A percentile compares a stretch with the other conserved stretches of the same genome.
phyloP scores from a whole-genome alignment of 1,139 yeast genomes.

The Protomyces macrosporus region DNA sequence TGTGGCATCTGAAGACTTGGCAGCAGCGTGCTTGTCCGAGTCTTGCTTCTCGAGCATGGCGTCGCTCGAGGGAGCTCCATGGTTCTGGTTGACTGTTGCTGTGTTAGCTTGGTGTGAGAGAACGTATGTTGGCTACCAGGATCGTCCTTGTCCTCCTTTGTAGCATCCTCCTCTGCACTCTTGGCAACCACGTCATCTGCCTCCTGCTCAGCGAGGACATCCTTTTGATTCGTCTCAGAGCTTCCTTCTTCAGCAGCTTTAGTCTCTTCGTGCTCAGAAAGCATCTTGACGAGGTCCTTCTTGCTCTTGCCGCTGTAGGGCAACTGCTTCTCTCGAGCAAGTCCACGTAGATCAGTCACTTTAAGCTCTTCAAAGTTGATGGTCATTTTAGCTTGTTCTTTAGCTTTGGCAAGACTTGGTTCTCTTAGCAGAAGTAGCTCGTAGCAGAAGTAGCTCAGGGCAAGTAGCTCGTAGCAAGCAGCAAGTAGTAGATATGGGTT shows the following conservation, averaged over 20 bases:
- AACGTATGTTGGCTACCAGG: too few species aligned
- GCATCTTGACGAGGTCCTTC: background rate
- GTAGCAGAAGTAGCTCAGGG: background rate
- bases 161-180: too few species aligned
- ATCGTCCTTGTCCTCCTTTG: too few species aligned
- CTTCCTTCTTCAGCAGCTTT: background rate
- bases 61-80: background rate
- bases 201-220: background rate
- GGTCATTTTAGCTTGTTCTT: background rate
- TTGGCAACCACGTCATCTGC: too few species aligned
- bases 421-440: background rate
- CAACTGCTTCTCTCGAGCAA: background rate
- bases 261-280: background rate
- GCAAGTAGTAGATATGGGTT: background rate
- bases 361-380: background rate
- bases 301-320: background rate
- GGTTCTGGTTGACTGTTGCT: background rate
- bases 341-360: background rate
- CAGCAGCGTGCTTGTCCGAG: background rate
- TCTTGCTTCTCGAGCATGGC: background rate
- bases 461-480: background rate
- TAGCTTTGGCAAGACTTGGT: too few species aligned
- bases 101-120: too few species aligned
- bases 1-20: background rate
- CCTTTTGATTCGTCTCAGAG: too few species aligned